Conservation (phyloP, 2,329 filamentous ascomycete genomes). For the Arthrinium phaeospermum region DNA sequence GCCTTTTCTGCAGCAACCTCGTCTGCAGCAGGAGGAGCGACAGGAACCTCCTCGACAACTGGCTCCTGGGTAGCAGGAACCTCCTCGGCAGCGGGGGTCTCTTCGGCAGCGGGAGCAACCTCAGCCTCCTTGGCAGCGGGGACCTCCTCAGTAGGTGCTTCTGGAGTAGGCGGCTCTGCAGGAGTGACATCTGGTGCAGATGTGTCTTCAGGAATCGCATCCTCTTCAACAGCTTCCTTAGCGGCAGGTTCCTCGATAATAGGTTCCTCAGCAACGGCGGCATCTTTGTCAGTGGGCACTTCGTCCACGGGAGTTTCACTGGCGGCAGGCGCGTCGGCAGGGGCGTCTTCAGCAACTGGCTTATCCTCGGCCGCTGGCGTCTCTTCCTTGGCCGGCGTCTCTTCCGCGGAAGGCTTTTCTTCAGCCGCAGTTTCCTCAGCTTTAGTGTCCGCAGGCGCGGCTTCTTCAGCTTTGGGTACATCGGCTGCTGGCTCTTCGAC, state of each 20-base stretch:
- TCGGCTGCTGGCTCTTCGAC: neutral
- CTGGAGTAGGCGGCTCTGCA: neutral
- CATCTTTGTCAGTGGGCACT: conserved; percentile 10
- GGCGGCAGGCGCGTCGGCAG: neutral
- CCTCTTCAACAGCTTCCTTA: neutral
- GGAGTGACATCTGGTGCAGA: conserved; percentile 19
- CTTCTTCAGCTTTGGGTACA: conserved; percentile 17
- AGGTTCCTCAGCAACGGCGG: conserved; percentile 14
- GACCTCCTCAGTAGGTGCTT: neutral
- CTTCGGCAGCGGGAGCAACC: conserved; percentile 17
- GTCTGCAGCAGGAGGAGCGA: neutral
- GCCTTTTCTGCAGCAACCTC: conserved; percentile 8
- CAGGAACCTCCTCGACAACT: conserved; percentile 23
- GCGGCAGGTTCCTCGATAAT: neutral
- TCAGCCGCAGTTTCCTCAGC: conserved; percentile 20
- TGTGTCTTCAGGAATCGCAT: neutral
- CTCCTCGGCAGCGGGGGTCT: conserved; percentile 17
- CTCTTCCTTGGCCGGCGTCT: conserved; percentile 20
- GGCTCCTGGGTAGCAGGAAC: neutral
- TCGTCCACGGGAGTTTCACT: neutral
- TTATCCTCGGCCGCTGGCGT: neutral
- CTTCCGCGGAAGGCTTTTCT: conserved; percentile 19
- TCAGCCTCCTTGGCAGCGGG: conserved; percentile 19
- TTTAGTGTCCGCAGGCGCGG: conserved; percentile 6
- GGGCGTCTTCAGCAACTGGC: neutral